Conservation (phyloP, 2,329 filamentous ascomycete genomes). For the Diaporthe nobilis region DNA sequence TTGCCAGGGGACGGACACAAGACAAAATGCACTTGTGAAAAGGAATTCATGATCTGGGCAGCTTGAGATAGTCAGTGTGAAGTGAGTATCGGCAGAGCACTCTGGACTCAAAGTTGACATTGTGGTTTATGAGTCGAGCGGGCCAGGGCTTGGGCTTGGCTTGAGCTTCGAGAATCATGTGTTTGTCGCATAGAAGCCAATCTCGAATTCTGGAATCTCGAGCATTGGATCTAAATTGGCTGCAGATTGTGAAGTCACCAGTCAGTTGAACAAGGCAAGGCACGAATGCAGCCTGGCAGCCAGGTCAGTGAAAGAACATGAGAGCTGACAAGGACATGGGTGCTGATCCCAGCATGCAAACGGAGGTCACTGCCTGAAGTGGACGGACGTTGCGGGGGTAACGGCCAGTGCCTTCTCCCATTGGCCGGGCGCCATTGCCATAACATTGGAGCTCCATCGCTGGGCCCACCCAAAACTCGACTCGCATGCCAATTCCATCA, state of each 20-base stretch:
- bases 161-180: neutral
- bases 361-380: slow-evolving; percentile 29
- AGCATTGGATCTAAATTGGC: slow-evolving; percentile 7
- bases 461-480: slow-evolving; percentile 41
- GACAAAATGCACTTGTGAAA: neutral
- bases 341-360: slow-evolving; percentile 17
- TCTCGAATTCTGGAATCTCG: neutral
- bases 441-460: slow-evolving; percentile 35
- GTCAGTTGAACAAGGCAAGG: neutral
- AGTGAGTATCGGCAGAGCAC: neutral
- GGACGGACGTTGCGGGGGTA: slow-evolving; percentile 41
- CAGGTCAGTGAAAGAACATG: slow-evolving; percentile 12
- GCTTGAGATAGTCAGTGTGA: neutral
- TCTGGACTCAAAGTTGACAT: neutral
- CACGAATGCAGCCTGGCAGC: neutral
- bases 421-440: slow-evolving; percentile 34
- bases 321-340: slow-evolving; percentile 22
- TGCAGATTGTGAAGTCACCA: slow-evolving; percentile 31
- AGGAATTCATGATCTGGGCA: neutral
- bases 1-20: neutral
- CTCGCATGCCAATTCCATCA: slow-evolving; percentile 33
- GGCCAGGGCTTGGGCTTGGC: neutral
- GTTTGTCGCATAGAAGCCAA: neutral
- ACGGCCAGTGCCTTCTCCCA: slow-evolving; percentile 24
- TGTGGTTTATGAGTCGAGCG: neutral